Conservation (phyloP, 192 early-diverging fungal species). For the Coemansia sp. region DNA sequence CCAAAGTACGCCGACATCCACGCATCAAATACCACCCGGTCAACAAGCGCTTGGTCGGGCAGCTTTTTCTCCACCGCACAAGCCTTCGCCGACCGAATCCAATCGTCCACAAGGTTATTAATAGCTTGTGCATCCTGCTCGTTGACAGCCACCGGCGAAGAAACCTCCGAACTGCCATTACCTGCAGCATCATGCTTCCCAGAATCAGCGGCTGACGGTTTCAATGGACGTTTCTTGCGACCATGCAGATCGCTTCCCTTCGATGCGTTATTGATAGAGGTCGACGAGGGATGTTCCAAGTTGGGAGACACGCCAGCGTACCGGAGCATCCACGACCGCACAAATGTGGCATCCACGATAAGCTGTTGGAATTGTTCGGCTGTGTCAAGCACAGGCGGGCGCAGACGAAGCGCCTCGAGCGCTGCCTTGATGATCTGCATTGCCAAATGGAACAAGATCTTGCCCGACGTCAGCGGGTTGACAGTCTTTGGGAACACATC, state of each 20-base stretch:
- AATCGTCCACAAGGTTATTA: slow-evolving; percentile 46
- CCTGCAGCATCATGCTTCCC: neutral
- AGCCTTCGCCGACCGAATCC: slow-evolving; percentile 37
- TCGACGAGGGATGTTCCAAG: neutral
- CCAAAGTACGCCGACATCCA: slow-evolving; percentile 44
- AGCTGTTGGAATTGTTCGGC: slow-evolving; percentile 29
- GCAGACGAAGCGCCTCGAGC: slow-evolving; percentile 29
- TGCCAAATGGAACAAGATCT: slow-evolving; percentile 41
- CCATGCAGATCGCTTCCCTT: slow-evolving; percentile 7
- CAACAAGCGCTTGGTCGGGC: slow-evolving; percentile 19
- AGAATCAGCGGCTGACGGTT: slow-evolving; percentile 6
- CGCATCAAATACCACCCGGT: slow-evolving; percentile 26
- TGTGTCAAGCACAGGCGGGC: slow-evolving; percentile 15
- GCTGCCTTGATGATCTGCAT: slow-evolving; percentile 53
- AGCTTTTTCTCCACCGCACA: slow-evolving; percentile 15
- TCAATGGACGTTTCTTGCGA: neutral
- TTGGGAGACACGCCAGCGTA: slow-evolving; percentile 44
- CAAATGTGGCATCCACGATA: slow-evolving; percentile 41
- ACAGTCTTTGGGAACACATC: slow-evolving; percentile 46
- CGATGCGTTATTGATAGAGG: no score
- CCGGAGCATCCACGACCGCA: slow-evolving; percentile 42
- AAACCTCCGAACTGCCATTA: neutral
- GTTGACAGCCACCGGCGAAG: slow-evolving; percentile 12
- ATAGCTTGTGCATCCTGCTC: slow-evolving; percentile 39
- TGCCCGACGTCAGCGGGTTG: slow-evolving; percentile 28